Conservation (phyloP, 2,329 filamentous ascomycete species). For the Chrysosphaeria jannelii region DNA sequence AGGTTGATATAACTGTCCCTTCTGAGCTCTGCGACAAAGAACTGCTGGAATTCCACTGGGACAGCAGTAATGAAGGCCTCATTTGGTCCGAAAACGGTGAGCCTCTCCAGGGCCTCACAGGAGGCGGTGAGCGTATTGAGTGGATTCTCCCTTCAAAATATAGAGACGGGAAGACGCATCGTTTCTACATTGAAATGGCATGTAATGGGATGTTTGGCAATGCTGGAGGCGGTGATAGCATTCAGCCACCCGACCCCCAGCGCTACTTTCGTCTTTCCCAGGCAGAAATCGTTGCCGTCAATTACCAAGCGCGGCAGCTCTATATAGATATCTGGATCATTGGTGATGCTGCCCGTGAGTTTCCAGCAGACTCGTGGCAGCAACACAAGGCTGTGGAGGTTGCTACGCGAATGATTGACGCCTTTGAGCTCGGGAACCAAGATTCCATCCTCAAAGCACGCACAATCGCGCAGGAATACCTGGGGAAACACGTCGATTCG, state of each 20-base stretch:
- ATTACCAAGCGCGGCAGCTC: slow-evolving; percentile 54
- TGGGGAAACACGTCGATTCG: slow-evolving; percentile 57
- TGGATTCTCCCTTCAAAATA: slow-evolving; percentile 69
- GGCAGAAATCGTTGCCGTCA: slow-evolving; percentile 71
- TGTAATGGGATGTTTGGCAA: slow-evolving; percentile 98
- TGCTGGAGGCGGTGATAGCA: slow-evolving; percentile 47
- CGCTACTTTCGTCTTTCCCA: slow-evolving; percentile 45
- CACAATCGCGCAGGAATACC: slow-evolving; percentile 53
- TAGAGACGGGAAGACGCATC: slow-evolving; percentile 61
- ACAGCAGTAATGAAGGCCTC: slow-evolving; percentile 78
- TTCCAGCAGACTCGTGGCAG: slow-evolving; percentile 66
- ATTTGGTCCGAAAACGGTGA: slow-evolving; percentile 79
- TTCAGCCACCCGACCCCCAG: slow-evolving; percentile 70
- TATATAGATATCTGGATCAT: slow-evolving; percentile 94
- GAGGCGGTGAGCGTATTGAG: slow-evolving; percentile 62
- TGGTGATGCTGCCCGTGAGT: slow-evolving; percentile 70
- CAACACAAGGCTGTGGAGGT: slow-evolving; percentile 62
- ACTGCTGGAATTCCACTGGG: slow-evolving; percentile 86
- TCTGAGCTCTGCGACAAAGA: slow-evolving; percentile 41
- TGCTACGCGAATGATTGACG: slow-evolving; percentile 67
- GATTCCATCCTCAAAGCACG: slow-evolving; percentile 53
- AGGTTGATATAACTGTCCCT: slow-evolving; percentile 50
- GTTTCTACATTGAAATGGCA: slow-evolving; percentile 91
- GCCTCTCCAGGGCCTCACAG: slow-evolving; percentile 73
- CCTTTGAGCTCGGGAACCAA: slow-evolving; percentile 54